These are phyloP conservation scores for Lentinula raphanica DNA, from an alignment of 768 basidiomycete genomes.

Conservation along the genomic window DNA sequence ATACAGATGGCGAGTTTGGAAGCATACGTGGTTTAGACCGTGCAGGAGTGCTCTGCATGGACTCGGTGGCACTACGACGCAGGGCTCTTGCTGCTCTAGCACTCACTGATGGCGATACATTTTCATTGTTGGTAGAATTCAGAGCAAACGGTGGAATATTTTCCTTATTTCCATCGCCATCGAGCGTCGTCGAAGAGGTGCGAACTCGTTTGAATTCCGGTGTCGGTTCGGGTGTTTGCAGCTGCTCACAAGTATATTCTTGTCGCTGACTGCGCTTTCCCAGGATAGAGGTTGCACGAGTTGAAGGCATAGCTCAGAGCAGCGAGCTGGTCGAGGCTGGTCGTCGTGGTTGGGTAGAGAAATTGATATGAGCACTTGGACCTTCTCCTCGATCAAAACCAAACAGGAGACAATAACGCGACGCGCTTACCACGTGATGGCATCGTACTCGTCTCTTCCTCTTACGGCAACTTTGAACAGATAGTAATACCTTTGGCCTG, in stretches of 20 bases:
- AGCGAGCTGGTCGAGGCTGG: constrained; percentile 10
- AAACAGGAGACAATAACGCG: constrained; percentile 32
- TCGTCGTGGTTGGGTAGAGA: constrained; percentile 11
- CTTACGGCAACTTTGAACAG: too few species aligned
- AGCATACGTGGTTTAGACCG: constrained; percentile 41
- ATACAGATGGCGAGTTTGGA: not conserved
- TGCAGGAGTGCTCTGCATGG: constrained; percentile 30
- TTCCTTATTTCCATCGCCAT: constrained; percentile 69
- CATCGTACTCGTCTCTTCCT: constrained; percentile 21
- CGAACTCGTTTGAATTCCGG: constrained; percentile 64
- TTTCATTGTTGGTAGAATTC: constrained; percentile 29
- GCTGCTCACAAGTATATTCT: constrained; percentile 25
- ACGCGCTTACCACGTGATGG: constrained; percentile 33
- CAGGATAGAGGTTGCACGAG: constrained; percentile 40
- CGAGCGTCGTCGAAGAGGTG: constrained; percentile 36
- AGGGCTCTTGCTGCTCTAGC: constrained; percentile 36
- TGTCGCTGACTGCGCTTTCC: constrained; percentile 45
- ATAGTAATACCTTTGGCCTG: too few species aligned
- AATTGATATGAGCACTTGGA: constrained; percentile 6
- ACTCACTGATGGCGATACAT: constrained; percentile 23
- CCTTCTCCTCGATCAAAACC: constrained; percentile 15
- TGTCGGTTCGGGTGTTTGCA: constrained; percentile 57
- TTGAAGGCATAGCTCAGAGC: constrained; percentile 31
- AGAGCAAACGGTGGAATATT: constrained; percentile 62
- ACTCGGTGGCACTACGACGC: constrained; percentile 30